Evolutionary conservation across 164 flowering plant species (phyloP).

Genomic region (Umbellularia californica): DNA sequence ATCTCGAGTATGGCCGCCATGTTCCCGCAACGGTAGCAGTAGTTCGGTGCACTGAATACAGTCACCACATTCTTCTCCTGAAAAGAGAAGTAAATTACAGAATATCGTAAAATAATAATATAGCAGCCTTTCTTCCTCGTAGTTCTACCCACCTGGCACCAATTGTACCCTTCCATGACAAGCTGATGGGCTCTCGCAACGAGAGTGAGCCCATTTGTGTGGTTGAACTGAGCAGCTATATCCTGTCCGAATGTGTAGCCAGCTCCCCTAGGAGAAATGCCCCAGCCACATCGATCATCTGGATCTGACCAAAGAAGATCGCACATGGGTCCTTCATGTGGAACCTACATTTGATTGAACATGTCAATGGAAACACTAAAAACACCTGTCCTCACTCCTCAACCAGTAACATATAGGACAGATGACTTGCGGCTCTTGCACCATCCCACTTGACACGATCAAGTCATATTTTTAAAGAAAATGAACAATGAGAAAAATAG

Average conservation of each 20-base stretch:
- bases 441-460: no score
- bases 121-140: not conserved
- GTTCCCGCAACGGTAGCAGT: constrained; percentile 50
- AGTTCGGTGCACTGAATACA: constrained; percentile 46
- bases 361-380: not conserved
- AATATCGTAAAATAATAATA: no score
- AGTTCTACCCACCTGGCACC: constrained; percentile 37
- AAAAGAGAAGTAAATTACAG: constrained; percentile 2
- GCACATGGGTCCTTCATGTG: constrained; percentile 56
- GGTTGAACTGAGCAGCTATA: constrained; percentile 47
- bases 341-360: constrained; percentile 26
- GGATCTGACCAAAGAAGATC: constrained; percentile 53
- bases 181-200: constrained; percentile 51
- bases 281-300: constrained; percentile 50
- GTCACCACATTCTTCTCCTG: constrained; percentile 51
- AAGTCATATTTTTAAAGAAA: no score
- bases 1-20: constrained; percentile 55
- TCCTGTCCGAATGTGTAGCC: constrained; percentile 54
- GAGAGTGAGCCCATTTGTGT: constrained; percentile 41
- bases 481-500: no score
- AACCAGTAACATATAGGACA: no score
- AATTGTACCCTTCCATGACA: constrained; percentile 61
- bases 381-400: not conserved
- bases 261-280: constrained; percentile 52
- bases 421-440: no score